Evolutionary conservation across 108 stramenopile species (phyloP).

Genomic region (Skeletonema marinoi): DNA sequence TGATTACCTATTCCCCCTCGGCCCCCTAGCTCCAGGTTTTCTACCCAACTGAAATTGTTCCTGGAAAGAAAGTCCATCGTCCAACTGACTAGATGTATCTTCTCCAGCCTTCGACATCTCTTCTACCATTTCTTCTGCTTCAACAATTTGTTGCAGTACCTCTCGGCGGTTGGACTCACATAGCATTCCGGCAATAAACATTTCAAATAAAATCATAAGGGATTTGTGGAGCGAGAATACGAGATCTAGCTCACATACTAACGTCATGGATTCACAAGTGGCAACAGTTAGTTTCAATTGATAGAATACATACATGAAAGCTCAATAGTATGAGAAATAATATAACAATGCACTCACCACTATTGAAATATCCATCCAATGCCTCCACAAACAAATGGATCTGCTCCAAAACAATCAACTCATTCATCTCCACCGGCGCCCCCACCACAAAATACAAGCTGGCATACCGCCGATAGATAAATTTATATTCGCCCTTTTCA

Average conservation of each 20-base stretch:
- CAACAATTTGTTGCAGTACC: slow-evolving; percentile 83
- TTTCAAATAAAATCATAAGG: slow-evolving; percentile 91
- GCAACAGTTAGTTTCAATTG: background rate
- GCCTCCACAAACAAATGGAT: slow-evolving; percentile 99
- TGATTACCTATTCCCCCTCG: slow-evolving; percentile 46
- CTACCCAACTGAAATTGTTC: slow-evolving; percentile 90
- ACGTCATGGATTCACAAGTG: background rate
- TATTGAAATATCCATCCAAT: slow-evolving; percentile 94
- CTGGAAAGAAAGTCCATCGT: slow-evolving; percentile 85
- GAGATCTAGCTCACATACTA: slow-evolving; percentile 96
- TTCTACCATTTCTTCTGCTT: slow-evolving; percentile 87
- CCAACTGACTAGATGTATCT: slow-evolving; percentile 84
- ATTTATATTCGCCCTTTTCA: slow-evolving; percentile 95
- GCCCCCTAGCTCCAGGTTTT: slow-evolving; percentile 77
- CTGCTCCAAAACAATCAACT: slow-evolving; percentile 91
- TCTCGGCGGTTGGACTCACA: slow-evolving; percentile 85
- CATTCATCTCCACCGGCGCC: slow-evolving; percentile 81
- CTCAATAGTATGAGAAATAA: slow-evolving; percentile 24
- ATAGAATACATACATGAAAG: background rate
- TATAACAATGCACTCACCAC: slow-evolving; percentile 56
- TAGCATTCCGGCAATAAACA: slow-evolving; percentile 93
- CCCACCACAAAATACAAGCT: slow-evolving; percentile 89
- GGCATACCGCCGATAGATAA: slow-evolving; percentile 88
- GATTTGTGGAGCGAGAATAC: slow-evolving; percentile 98
- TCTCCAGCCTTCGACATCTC: slow-evolving; percentile 88